These are phyloP conservation scores for Wickerhamomyces alni DNA, from an alignment of 805 yeast genomes.

Conservation along the genomic window DNA sequence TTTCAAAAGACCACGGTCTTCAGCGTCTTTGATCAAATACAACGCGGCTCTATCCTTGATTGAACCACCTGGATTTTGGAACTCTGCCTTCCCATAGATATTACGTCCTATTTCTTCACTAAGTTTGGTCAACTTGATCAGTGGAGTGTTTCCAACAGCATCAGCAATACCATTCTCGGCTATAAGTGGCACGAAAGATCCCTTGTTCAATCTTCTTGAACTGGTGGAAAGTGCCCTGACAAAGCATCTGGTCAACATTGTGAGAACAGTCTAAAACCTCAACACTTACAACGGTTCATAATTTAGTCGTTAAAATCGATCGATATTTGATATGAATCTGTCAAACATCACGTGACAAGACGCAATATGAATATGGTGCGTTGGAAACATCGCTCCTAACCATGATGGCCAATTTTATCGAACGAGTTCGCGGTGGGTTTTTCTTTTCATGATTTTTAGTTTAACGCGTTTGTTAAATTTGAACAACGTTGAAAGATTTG, in stretches of 20 bases:
- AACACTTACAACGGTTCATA: too few relatives aligned
- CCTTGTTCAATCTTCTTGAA: background rate
- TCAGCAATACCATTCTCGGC: conserved; percentile 66
- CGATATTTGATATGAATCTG: too few relatives aligned
- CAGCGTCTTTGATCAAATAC: conserved; percentile 74
- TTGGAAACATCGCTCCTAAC: too few relatives aligned
- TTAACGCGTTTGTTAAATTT: too few relatives aligned
- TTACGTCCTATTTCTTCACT: conserved; percentile 60
- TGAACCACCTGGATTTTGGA: conserved; percentile 91
- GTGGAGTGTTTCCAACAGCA: conserved; percentile 92
- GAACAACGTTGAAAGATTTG: too few relatives aligned
- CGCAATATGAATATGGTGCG: too few relatives aligned
- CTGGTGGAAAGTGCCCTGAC: conserved; percentile 9
- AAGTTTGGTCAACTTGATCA: conserved; percentile 53
- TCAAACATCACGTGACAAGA: background rate
- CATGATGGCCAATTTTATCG: background rate
- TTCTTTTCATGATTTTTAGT: too few relatives aligned
- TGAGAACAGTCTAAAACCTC: too few relatives aligned
- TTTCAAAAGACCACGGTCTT: conserved; percentile 50
- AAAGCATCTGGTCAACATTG: conserved; percentile 8
- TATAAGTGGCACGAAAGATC: conserved; percentile 42
- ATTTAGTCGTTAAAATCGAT: too few relatives aligned
- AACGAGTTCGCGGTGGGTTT: background rate
- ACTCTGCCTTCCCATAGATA: conserved; percentile 86
- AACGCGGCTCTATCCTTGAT: conserved; percentile 89